phyloP scores from a whole-genome alignment of 441 rosid species.

The Euphorbia celastroides region DNA sequence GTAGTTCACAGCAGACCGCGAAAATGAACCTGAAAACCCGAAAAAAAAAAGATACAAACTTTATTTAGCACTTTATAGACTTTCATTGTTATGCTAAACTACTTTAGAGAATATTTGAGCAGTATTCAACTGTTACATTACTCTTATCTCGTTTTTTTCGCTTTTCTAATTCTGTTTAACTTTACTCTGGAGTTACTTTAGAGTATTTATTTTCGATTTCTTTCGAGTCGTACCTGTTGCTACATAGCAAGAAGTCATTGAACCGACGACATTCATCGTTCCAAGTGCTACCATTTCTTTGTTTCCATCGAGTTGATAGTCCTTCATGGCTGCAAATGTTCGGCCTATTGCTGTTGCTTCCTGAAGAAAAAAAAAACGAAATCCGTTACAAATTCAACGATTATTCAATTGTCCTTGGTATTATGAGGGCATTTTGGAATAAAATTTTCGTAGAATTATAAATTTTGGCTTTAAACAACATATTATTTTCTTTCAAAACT shows the following conservation, averaged over 20 bases:
- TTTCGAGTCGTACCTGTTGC: conserved; percentile 57
- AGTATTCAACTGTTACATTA: too few species aligned
- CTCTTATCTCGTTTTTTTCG: too few species aligned
- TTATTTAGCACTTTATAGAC: too few species aligned
- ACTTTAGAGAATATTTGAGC: too few species aligned
- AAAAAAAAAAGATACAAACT: too few species aligned
- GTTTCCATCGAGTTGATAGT: conserved; percentile 87
- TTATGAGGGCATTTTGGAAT: background rate
- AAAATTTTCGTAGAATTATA: too few species aligned
- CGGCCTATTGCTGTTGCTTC: conserved; percentile 95
- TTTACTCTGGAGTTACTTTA: too few species aligned
- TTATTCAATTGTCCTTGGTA: background rate
- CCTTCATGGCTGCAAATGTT: conserved; percentile 89
- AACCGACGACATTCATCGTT: conserved; percentile 80
- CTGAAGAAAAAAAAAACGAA: conserved; percentile 25
- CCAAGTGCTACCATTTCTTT: conserved; percentile 96
- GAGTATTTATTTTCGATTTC: too few species aligned
- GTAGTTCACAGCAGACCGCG: conserved; percentile 92
- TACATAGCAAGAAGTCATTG: conserved; percentile 93
- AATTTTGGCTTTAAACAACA: too few species aligned
- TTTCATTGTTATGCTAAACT: too few species aligned
- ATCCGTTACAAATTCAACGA: background rate
- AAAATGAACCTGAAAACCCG: conserved; percentile 63
- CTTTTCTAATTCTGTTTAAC: too few species aligned
- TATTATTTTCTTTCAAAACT: too few species aligned